These are phyloP conservation scores for Aspergillaceae sp. DNA, from an alignment of 2,329 filamentous ascomycete species.

Conservation along the genomic window DNA sequence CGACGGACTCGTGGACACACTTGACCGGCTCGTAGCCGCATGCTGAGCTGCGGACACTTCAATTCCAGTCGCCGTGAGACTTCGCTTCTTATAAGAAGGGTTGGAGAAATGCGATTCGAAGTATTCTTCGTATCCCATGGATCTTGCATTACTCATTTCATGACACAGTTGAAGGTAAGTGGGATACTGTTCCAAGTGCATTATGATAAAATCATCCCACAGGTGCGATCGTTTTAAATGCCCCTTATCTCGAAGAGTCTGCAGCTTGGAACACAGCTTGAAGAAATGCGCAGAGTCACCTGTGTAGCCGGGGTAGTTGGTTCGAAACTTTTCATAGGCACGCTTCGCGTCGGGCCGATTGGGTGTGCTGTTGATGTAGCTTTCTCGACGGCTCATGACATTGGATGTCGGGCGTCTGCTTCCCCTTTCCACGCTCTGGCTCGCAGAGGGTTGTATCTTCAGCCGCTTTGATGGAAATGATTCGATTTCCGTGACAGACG, in stretches of 20 bases:
- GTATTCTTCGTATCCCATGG: conserved; percentile 30
- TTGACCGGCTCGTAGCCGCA: conserved; percentile 2
- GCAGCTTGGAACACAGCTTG: conserved; percentile 30
- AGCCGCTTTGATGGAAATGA: conserved; percentile 9
- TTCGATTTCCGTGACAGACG: conserved; percentile 4
- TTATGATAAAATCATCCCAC: conserved; percentile 41
- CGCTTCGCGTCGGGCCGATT: conserved; percentile 15
- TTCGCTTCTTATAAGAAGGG: conserved; percentile 29
- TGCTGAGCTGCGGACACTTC: conserved; percentile 21
- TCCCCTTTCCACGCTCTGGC: not conserved
- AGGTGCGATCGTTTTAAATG: conserved; percentile 28
- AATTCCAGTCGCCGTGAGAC: conserved; percentile 25
- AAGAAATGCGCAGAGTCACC: conserved; percentile 33
- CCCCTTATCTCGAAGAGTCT: conserved; percentile 21
- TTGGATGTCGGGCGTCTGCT: conserved; percentile 5
- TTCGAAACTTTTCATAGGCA: conserved; percentile 31
- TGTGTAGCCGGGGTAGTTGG: conserved; percentile 31
- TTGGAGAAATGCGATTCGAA: conserved; percentile 26
- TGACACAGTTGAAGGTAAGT: conserved; percentile 22
- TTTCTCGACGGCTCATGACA: conserved; percentile 14
- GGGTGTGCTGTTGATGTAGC: conserved; percentile 12
- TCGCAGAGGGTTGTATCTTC: not conserved
- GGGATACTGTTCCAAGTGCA: conserved; percentile 30
- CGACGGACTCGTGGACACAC: conserved; percentile 1
- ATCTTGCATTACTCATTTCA: conserved; percentile 14